Evolutionary conservation across 257 asterid species (phyloP).

Genomic region (Solanum raphanifolium): DNA sequence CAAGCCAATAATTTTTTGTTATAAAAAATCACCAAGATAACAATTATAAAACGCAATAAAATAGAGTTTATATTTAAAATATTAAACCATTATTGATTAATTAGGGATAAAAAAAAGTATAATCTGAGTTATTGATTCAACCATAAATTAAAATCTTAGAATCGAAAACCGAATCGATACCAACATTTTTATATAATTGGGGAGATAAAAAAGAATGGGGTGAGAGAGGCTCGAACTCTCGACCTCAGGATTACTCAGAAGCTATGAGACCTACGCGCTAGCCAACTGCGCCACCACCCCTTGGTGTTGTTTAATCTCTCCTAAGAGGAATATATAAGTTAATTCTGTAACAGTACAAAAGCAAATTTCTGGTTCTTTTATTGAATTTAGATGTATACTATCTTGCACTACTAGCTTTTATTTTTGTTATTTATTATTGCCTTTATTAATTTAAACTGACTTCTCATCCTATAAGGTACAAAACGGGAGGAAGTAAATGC

Average conservation of each 20-base stretch:
- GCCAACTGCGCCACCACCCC: constrained; percentile 99
- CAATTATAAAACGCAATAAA: neutral
- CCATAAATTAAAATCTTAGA: too few species aligned
- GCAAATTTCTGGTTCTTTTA: neutral
- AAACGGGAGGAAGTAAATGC: neutral
- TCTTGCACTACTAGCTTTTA: neutral
- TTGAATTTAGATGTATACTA: neutral
- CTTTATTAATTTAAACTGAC: neutral
- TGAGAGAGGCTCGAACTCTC: constrained; percentile 97
- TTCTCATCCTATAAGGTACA: neutral
- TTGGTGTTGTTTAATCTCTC: accelerated
- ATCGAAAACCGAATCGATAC: too few species aligned
- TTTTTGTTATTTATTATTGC: neutral
- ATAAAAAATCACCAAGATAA: neutral
- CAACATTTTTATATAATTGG: too few species aligned
- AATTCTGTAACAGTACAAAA: neutral
- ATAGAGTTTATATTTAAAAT: neutral
- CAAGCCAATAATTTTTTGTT: too few species aligned
- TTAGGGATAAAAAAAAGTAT: neutral
- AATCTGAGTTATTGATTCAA: too few species aligned
- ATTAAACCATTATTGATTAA: neutral
- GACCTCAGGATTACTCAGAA: constrained; percentile 83
- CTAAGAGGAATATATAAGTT: accelerated
- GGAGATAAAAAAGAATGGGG: constrained; percentile 19
- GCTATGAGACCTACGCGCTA: constrained; percentile 99